Conservation (phyloP, 352 stramenopile genomes). For the Globisporangium orthogonon region DNA sequence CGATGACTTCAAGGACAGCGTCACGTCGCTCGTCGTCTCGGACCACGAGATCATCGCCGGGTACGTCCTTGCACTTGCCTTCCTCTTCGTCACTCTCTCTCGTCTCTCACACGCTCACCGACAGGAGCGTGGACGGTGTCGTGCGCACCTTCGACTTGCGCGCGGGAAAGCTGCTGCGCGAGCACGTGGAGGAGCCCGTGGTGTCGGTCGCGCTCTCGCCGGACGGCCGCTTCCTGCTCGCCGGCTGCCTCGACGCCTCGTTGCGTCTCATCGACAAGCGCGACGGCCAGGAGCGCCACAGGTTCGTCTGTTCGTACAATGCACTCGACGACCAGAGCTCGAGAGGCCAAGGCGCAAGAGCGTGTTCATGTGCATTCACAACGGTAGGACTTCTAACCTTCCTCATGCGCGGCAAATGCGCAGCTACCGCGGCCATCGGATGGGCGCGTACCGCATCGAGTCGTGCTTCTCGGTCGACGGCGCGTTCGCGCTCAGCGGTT, state of each 20-base stretch:
- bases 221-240: constrained; percentile 72
- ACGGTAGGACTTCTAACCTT: no score
- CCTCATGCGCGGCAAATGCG: neutral
- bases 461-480: constrained; percentile 63
- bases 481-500: constrained; percentile 62
- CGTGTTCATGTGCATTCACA: no score
- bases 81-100: neutral
- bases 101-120: neutral
- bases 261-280: constrained; percentile 72
- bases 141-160: constrained; percentile 84
- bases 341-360: no score
- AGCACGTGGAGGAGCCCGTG: constrained; percentile 80
- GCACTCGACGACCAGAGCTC: no score
- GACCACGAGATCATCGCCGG: constrained; percentile 78
- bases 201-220: constrained; percentile 67
- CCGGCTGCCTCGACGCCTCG: constrained; percentile 63
- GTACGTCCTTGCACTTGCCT: constrained; percentile 15
- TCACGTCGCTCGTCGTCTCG: constrained; percentile 75
- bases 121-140: constrained; percentile 68
- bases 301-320: constrained; percentile 18
- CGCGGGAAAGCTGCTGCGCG: constrained; percentile 50
- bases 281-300: constrained; percentile 61
- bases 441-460: constrained; percentile 66
- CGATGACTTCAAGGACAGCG: constrained; percentile 86
- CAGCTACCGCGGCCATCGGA: constrained; percentile 59